Evolutionary conservation across 306 rosid genomes (phyloP).

Genomic region (Acmispon strigosus): DNA sequence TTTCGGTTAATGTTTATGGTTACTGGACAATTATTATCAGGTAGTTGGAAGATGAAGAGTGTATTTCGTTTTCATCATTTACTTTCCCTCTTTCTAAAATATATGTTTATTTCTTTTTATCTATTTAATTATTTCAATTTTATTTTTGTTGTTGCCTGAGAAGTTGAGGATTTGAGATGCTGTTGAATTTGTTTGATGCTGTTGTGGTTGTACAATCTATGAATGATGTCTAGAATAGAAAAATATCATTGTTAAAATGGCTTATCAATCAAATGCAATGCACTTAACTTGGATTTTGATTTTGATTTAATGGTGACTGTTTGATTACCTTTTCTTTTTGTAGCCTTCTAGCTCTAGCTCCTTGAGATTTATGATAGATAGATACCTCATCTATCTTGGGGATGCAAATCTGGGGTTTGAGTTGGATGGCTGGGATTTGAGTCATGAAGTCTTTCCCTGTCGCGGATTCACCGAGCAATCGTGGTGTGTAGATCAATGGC

Average conservation of each 20-base stretch:
- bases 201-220: conserved; percentile 17
- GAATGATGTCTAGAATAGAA: conserved; percentile 7
- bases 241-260: neutral
- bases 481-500: conserved; percentile 43
- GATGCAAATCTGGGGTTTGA: conserved; percentile 30
- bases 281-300: neutral
- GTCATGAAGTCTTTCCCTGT: neutral
- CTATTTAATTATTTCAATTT: neutral
- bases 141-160: neutral
- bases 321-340: neutral
- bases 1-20: conserved; percentile 8
- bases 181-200: conserved; percentile 6
- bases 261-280: conserved; percentile 14
- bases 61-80: conserved; percentile 21
- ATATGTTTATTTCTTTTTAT: neutral
- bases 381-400: conserved; percentile 9
- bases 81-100: neutral
- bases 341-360: conserved; percentile 14
- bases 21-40: conserved; percentile 6
- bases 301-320: conserved; percentile 18
- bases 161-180: conserved; percentile 9
- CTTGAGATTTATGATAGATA: conserved; percentile 7
- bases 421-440: conserved; percentile 30
- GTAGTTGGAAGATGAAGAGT: conserved; percentile 8
- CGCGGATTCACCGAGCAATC: conserved; percentile 27